Base-by-base conservation (phyloP, 768 basidiomycete species). In the Auricularia sp. region DNA sequence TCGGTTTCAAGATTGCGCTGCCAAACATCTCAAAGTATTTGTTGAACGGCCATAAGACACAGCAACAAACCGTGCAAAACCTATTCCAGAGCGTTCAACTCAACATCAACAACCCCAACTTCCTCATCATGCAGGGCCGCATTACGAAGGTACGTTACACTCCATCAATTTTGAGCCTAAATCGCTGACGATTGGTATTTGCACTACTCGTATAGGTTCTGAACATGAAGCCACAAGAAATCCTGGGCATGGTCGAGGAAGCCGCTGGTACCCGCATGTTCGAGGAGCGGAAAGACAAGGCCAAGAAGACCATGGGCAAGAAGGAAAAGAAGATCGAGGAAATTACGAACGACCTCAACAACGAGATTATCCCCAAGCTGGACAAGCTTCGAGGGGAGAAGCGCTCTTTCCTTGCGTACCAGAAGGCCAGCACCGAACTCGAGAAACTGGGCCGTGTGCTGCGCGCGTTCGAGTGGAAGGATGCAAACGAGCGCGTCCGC, bases 101-200 rank as follows among this genome's bases (percentile, higher is more conserved):
- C 68, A 98, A 98, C 73, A 98, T 99, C 82, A 99, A 98, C 77
- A 98, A 98, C 75, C 97, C 97, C 54, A 98, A 98, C 74, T 98
- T 98, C 78, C 82, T 99, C 65, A 98, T 98, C 74, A 98, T 98
- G 96, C 97, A 99, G 76, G 96, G 97, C 35, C 92, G 95, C 62
- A 99, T 99, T 73, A 99, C 97, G 11, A 99, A 98, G 79, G 95
- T 90, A 37, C 47, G 75, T 69, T 34, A 14, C 11, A 35, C 44
- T 7, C 29, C 29, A 29, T 29, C 29, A 29, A 29, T 29, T 29
- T 29, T 29, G 2, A 29, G 29, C 29, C 29, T 29, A 3, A 29
- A 29, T 29, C 29, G 29, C 29, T 29, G 29, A 29, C 29, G 29
- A 10, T 18, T 45, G 18, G 63, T 67, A 24, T 51, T 18, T 34